These are phyloP conservation scores for Suillus variegatus DNA, from an alignment of 768 basidiomycete genomes.

Conservation along the genomic window DNA sequence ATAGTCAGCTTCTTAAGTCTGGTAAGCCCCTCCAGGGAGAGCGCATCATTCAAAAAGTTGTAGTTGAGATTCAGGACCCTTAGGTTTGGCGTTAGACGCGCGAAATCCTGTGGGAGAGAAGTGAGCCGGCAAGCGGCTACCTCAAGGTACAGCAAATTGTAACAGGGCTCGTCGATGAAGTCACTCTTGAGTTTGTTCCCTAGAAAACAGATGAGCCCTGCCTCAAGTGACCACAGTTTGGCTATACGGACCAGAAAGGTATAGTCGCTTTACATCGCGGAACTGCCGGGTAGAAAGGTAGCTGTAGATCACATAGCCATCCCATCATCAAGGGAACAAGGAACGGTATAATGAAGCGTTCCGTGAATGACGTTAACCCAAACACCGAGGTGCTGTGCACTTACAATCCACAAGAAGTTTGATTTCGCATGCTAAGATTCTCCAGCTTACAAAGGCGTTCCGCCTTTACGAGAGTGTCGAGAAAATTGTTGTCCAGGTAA, in stretches of 20 bases:
- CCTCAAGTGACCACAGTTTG: conserved; percentile 18
- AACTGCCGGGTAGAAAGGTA: conserved; percentile 61
- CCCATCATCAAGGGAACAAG: conserved; percentile 31
- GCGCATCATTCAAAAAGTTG: conserved; percentile 85
- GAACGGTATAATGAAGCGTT: conserved; percentile 34
- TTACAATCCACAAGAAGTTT: conserved; percentile 75
- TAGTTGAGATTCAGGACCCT: conserved; percentile 95
- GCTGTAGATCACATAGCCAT: conserved; percentile 38
- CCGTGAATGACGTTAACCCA: conserved; percentile 34
- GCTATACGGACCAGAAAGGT: conserved; percentile 79
- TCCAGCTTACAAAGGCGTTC: conserved; percentile 73
- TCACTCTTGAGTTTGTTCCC: conserved; percentile 68
- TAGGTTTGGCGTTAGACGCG: conserved; percentile 74
- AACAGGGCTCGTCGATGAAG: conserved; percentile 75
- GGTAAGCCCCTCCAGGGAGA: conserved; percentile 66
- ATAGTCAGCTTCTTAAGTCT: conserved; percentile 83
- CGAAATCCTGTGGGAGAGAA: conserved; percentile 67
- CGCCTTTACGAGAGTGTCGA: conserved; percentile 52
- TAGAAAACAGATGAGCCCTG: conserved; percentile 38
- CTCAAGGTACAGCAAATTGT: conserved; percentile 91
- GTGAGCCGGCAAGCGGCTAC: conserved; percentile 84
- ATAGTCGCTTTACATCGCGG: conserved; percentile 90
- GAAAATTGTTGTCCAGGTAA: conserved; percentile 85
- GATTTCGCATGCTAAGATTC: conserved; percentile 90
- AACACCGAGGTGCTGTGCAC: conserved; percentile 35